Percentiles rank a stretch among this genome's conserved stretches.
These are phyloP conservation scores for Corrigiola litoralis DNA, from an alignment of 179 eudicot genomes.

Conservation along the genomic window DNA sequence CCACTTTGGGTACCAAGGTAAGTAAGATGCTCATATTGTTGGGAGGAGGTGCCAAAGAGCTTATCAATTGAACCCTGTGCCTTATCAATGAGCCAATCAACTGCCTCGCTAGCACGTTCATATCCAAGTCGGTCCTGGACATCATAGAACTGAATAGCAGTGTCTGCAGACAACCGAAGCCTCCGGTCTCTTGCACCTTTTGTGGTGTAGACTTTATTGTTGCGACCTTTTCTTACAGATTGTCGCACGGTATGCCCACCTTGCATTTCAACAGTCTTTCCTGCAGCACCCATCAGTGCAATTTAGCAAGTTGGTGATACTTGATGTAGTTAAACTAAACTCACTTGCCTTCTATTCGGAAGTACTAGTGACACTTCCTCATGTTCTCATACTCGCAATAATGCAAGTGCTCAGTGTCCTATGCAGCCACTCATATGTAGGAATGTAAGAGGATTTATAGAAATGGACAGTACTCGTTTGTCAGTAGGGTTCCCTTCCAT, in stretches of 20 bases:
- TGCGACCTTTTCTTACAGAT: conserved; percentile 32
- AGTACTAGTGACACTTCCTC: no score
- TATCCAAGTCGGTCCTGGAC: conserved; percentile 62
- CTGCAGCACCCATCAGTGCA: conserved; percentile 17
- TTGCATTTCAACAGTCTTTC: conserved; percentile 17
- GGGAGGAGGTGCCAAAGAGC: conserved; percentile 16
- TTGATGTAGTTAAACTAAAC: no score
- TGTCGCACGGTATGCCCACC: conserved; percentile 24
- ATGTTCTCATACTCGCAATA: no score
- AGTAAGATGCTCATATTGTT: background rate
- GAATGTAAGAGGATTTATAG: no score
- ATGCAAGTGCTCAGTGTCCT: no score
- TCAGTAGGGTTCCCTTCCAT: no score
- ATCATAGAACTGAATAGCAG: conserved; percentile 57
- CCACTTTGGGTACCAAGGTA: background rate
- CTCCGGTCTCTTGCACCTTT: conserved; percentile 51
- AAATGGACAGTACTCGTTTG: no score
- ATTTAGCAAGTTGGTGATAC: background rate
- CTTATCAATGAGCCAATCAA: conserved; percentile 57
- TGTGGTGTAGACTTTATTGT: conserved; percentile 47
- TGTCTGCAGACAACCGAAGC: conserved; percentile 46
- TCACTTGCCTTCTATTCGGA: no score
- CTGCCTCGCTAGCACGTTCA: conserved; percentile 53
- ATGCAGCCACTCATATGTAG: no score
- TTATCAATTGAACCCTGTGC: conserved; percentile 50